Evolutionary conservation across 192 early-diverging fungal genomes (phyloP).

Genomic region (Funneliformis geosporum): DNA sequence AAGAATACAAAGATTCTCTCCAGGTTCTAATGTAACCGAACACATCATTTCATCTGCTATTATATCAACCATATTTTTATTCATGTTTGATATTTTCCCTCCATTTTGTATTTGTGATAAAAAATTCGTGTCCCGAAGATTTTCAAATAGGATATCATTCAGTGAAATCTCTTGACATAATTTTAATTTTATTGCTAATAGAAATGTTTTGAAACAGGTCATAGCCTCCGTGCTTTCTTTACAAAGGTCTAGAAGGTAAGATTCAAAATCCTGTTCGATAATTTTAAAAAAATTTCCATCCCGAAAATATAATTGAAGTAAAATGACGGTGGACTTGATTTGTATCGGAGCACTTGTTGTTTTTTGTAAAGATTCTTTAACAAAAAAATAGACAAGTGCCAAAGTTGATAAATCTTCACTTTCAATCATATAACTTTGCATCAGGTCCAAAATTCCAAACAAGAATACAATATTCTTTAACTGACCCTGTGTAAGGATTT

Average conservation of each 20-base stretch:
- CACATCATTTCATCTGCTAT: constrained; percentile 8
- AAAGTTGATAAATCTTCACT: background rate
- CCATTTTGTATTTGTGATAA: background rate
- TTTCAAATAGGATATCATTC: background rate
- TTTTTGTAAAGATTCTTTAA: background rate
- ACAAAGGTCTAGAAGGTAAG: background rate
- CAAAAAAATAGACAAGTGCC: background rate
- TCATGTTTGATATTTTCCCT: background rate
- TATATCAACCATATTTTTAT: background rate
- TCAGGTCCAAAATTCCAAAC: background rate
- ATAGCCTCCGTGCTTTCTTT: background rate
- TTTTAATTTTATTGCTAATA: background rate
- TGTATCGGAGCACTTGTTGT: background rate
- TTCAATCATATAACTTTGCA: background rate
- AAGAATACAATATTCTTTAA: background rate
- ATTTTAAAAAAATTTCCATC: background rate
- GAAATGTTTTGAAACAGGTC: background rate
- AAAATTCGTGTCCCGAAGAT: background rate
- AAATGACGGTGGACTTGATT: background rate
- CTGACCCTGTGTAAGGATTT: background rate
- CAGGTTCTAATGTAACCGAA: background rate
- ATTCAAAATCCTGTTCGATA: background rate
- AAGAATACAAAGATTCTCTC: background rate
- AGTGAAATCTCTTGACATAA: background rate
- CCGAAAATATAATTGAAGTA: background rate